Conservation (phyloP, 495 filamentous ascomycete species). For the Neurospora discreta region DNA sequence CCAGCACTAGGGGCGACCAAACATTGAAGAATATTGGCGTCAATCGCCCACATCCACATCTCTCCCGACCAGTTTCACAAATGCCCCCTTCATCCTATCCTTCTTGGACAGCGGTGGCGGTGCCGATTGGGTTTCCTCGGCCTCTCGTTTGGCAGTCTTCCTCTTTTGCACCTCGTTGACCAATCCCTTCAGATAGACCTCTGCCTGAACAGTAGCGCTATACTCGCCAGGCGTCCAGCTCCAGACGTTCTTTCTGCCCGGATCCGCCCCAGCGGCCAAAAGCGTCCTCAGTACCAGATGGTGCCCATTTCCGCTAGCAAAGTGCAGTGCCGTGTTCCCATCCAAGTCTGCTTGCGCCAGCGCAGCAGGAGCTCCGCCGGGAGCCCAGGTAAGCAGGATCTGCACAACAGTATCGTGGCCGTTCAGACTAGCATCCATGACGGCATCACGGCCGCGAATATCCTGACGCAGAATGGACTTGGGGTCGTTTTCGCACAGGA, state of each 20-base stretch:
- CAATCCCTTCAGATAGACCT: constrained; percentile 61
- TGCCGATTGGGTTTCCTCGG: constrained; percentile 6
- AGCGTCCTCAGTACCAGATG: constrained; percentile 62
- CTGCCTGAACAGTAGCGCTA: constrained; percentile 59
- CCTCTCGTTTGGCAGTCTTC: constrained; percentile 17
- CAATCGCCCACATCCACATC: constrained; percentile 8
- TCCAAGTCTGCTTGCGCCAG: constrained; percentile 43
- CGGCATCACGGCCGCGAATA: constrained; percentile 44
- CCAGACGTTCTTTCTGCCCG: constrained; percentile 52
- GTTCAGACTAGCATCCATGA: constrained; percentile 43
- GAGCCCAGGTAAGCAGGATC: constrained; percentile 45
- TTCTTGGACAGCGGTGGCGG: background rate
- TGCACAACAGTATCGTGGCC: constrained; percentile 50
- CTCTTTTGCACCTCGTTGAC: constrained; percentile 44
- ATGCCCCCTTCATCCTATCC: constrained; percentile 19
- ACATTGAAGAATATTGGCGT: background rate
- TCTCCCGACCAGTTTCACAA: constrained; percentile 22
- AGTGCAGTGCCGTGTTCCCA: constrained; percentile 73
- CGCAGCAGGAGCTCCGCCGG: constrained; percentile 35
- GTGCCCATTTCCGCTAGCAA: constrained; percentile 53
- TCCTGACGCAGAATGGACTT: constrained; percentile 40
- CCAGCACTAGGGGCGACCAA: no score
- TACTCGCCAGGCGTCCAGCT: constrained; percentile 66
- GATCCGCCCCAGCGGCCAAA: constrained; percentile 50
- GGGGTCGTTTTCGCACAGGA: constrained; percentile 37